Percentiles rank a stretch among this genome's conserved stretches.
These are phyloP conservation scores for Globisporangium barbulae DNA, from an alignment of 352 stramenopile genomes.

Conservation along the genomic window DNA sequence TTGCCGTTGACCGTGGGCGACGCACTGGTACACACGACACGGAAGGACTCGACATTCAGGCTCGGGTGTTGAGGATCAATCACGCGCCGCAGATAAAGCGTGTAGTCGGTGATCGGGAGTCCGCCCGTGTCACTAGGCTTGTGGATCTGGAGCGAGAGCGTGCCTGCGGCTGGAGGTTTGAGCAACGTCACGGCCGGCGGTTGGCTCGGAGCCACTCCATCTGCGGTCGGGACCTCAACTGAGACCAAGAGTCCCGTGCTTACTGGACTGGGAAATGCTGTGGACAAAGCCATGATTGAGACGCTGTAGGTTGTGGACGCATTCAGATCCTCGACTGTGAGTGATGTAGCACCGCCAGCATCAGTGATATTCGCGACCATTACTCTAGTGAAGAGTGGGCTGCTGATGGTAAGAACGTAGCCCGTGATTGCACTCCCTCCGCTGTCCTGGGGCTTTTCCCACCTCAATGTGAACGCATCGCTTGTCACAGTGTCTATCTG, in stretches of 20 bases:
- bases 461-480: conserved; percentile 28
- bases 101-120: conserved; percentile 25
- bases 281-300: conserved; percentile 22
- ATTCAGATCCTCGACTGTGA: conserved; percentile 24
- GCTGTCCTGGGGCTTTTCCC: conserved; percentile 31
- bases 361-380: neutral
- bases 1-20: neutral
- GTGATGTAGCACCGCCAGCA: neutral
- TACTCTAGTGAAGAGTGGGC: neutral
- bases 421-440: conserved; percentile 33
- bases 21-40: conserved; percentile 1
- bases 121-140: conserved; percentile 33
- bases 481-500: conserved; percentile 5
- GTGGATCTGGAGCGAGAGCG: conserved; percentile 33
- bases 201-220: conserved; percentile 17
- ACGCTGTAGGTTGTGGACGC: conserved; percentile 38
- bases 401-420: conserved; percentile 19
- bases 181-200: conserved; percentile 20
- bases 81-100: conserved; percentile 32
- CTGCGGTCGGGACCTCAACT: conserved; percentile 21
- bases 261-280: conserved; percentile 16
- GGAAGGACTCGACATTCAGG: conserved; percentile 8
- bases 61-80: neutral
- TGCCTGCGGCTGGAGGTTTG: conserved; percentile 26
- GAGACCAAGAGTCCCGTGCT: neutral